Evolutionary conservation across 257 asterid genomes (phyloP).

Genomic region (Nicotiana tomentosiformis): DNA sequence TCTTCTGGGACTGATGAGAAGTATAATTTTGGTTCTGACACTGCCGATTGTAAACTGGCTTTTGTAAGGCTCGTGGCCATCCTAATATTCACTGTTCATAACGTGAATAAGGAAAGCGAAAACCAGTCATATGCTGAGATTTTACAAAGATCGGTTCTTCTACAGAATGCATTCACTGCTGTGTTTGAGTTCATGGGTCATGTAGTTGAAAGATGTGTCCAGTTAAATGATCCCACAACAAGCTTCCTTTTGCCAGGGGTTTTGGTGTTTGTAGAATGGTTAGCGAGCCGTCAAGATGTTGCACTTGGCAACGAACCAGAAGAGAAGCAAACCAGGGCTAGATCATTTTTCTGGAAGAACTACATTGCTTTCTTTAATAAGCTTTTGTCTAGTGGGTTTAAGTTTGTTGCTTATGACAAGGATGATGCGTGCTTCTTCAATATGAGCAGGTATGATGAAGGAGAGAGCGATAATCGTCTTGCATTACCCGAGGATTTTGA

Average conservation of each 20-base stretch:
- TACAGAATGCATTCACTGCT: conserved; percentile 77
- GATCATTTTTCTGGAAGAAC: conserved; percentile 69
- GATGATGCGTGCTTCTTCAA: conserved; percentile 77
- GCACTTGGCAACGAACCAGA: conserved; percentile 66
- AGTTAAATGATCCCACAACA: conserved; percentile 62
- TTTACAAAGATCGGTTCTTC: conserved; percentile 81
- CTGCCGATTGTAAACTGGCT: conserved; percentile 60
- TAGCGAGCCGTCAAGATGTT: conserved; percentile 76
- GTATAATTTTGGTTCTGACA: conserved; percentile 60
- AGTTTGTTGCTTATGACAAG: conserved; percentile 49
- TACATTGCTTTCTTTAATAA: conserved; percentile 62
- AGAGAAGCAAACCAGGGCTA: conserved; percentile 65
- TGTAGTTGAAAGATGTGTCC: conserved; percentile 69
- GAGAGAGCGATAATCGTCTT: conserved; percentile 69
- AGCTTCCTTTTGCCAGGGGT: conserved; percentile 86
- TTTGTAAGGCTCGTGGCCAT: conserved; percentile 68
- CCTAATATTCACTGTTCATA: conserved; percentile 77
- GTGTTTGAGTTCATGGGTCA: conserved; percentile 76
- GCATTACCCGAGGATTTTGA: conserved; percentile 94
- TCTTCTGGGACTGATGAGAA: conserved; percentile 67
- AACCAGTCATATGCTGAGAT: conserved; percentile 88
- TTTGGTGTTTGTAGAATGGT: conserved; percentile 89
- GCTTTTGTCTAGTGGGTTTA: conserved; percentile 56
- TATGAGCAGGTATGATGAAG: conserved; percentile 81
- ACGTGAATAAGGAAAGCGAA: conserved; percentile 69